Conservation (phyloP, 139 green algal species). For the Chlamydomonas incerta region DNA sequence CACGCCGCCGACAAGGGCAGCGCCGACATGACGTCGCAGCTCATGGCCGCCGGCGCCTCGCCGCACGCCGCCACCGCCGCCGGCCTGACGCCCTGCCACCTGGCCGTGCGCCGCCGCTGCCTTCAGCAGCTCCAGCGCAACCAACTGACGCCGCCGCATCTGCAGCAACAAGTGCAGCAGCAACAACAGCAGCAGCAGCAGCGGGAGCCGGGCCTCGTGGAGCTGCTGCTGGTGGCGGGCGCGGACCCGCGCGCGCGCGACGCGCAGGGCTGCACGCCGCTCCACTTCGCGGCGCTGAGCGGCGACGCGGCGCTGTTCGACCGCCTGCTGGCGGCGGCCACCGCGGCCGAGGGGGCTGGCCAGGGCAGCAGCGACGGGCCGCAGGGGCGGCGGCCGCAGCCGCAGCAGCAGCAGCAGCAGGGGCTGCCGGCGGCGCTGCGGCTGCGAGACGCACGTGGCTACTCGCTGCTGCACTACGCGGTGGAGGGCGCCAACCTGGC, state of each 20-base stretch:
- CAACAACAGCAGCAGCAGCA: too few relatives aligned
- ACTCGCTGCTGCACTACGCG: conserved; percentile 44
- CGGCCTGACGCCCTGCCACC: conserved; percentile 23
- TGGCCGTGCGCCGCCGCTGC: conserved; percentile 11
- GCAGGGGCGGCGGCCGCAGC: background rate
- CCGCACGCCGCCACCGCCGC: background rate
- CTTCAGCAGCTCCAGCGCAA: too few relatives aligned
- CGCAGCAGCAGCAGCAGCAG: too few relatives aligned
- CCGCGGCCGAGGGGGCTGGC: background rate
- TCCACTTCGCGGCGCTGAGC: conserved; percentile 21
- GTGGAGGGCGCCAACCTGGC: conserved; percentile 20
- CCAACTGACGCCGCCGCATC: too few relatives aligned
- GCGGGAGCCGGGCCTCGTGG: background rate
- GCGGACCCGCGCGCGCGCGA: conserved; percentile 19
- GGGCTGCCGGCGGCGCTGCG: background rate
- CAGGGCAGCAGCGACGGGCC: background rate
- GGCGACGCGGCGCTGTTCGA: conserved; percentile 29
- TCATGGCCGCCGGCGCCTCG: conserved; percentile 25
- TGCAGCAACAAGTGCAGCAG: too few relatives aligned
- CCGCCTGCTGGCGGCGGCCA: background rate
- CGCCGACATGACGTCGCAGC: background rate
- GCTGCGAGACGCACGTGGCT: background rate
- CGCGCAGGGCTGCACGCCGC: conserved; percentile 33
- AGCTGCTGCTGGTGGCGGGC: conserved; percentile 14
- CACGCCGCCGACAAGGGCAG: conserved; percentile 28